Base-by-base conservation (phyloP, 331 rosid genomes). In the Pyracantha coccinea region DNA sequence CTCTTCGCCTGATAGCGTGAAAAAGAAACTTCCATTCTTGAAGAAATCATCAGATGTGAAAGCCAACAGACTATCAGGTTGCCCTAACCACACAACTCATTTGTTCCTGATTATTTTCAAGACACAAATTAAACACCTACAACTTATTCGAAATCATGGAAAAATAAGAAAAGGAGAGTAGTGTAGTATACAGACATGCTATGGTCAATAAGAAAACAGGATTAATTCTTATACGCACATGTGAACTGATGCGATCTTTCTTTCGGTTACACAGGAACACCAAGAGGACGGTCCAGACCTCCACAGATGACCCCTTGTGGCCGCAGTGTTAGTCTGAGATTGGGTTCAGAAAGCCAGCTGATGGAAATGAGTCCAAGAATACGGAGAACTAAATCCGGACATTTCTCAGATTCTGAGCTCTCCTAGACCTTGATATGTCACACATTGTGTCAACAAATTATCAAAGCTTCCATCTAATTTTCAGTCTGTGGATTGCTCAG, bases 321-420 rank as follows among this genome's bases (percentile, higher is more conserved):
- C 28, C 78, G 86, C 63, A 81, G 74, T 68, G 45, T 81, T 53
- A 80, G 74, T 66, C 45, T 83, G 75, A 79, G 82, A 72, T 38
- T 58, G 69, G 71, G 47, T 74, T 84, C 93, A 29, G 93, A 83
- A 57, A 81, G 83, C 80, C 82, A 23, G 71, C 81, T 73, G 10
- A 78, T 71, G 69, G 29, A 25, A 54, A 58, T 79, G 68, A 85
- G 89, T 85, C 89, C 96, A 72, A 88, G 90, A 83, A 32, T 81
- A 6, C 79, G 86, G 69, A 84, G 96, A 86, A 33, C 84, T 62
- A 50, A 88, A 72, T 85, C 94, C 23, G 91, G 96, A 73, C 96
- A 89, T 86, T 90, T 86, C 87, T 93, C 93, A 53, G 98, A 91
- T 86, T 89, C 98, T 25, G 96, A 93, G 83, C 85, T 93, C 81